Base-by-base conservation (phyloP, 2,329 filamentous ascomycete genomes). In the Leptographium lundbergii region DNA sequence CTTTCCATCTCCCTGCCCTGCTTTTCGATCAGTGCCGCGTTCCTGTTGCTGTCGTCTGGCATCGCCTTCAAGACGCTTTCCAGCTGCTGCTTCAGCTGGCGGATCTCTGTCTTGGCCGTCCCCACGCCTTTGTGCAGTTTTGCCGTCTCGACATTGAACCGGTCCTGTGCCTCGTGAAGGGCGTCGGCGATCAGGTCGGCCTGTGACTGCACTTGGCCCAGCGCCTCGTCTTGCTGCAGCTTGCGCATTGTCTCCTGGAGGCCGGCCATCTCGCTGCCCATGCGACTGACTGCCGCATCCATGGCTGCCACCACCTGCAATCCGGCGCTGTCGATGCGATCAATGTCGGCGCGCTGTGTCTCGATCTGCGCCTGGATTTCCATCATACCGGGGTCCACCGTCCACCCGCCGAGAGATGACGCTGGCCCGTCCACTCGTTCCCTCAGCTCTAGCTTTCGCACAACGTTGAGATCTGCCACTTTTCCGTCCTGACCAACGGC, bases 281-380 rank as follows among this genome's bases (percentile, higher is more conserved):
- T 68, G 25, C 69, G 69, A 22, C 63, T 59, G 11, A 74, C 65
- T 27, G 68, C 66, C 14, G 67, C 67, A 24, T 74, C 69, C 54
- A 75, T 70, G 2, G 69, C 67, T 9, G 72, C 68, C 14, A 73
- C 67, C 50, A 73, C 67, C 48, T 72, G 71, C 60, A 67, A 68
- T 1, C 72, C 73, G 7, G 70, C 68, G 27, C 63, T 69, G 58
- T 73, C 70, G 51, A 75, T 69, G 36, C 68, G 69, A 9, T 69
- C 66, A 59, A 74, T 71, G 22, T 72, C 67, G 47, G 68, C 67
- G 45, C 66, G 63, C 54, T 74, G 72, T 3, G 62, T 60, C 42
- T 71, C 66, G 5, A 76, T 57, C 32, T 72, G 65, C 25, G 66
- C 61, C 42, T 71, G 68, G n/a, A 74, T 63, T n/a, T 65, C 64